Evolutionary conservation across 179 eudicot species (phyloP), one percentile per base, ranked within the genome.

Genomic region (Silene coronaria): DNA sequence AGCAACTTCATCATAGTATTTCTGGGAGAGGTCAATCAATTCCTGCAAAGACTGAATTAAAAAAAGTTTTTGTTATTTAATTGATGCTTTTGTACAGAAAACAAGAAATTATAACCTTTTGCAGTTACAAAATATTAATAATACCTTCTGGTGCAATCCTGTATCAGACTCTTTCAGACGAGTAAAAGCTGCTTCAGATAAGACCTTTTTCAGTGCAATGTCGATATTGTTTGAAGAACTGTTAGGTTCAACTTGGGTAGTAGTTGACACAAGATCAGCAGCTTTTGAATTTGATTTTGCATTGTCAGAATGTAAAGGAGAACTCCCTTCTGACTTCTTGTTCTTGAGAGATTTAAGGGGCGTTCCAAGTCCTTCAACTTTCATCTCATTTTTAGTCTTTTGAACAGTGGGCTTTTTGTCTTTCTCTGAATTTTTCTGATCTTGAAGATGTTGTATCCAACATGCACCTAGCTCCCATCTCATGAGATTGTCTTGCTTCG

Each of bases 381-480:
- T 93, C 91, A 87, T 89, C 77, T 91, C 97, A 72, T 89, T 91
- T 75, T 91, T 91, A 48, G 81, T 74, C 86, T 96, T 96, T 77
- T 89, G 88, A 83, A 46, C 55, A 76, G 96, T 80, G 32, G 81
- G 74, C 79, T 91, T 93, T 85, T 91, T 96, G 69, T 91, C 98
- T 74, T 96, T 96, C 68, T 91, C 97, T 58, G 91, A 48, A 79
- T 79, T 90, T 42, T 88, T 91, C 80, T 93, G 96, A 79, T 96
- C 99, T 83, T 96, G 98, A 78, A 96, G 86, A 85, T 96, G 99
- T 75, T 96, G 99, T 75, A 96, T 84, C 99, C 99, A 96, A 81
- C 99, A 96, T 64, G 98, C 98, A 80, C 99, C 99, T 61, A 96
- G 90, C 86, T 96, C 99, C 99, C 99, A 96, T 89, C 99, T 90